Evolutionary conservation across 208 protist species (phyloP), one percentile per base, ranked within the genome.

Genomic region (Leishmania amazonensis): DNA sequence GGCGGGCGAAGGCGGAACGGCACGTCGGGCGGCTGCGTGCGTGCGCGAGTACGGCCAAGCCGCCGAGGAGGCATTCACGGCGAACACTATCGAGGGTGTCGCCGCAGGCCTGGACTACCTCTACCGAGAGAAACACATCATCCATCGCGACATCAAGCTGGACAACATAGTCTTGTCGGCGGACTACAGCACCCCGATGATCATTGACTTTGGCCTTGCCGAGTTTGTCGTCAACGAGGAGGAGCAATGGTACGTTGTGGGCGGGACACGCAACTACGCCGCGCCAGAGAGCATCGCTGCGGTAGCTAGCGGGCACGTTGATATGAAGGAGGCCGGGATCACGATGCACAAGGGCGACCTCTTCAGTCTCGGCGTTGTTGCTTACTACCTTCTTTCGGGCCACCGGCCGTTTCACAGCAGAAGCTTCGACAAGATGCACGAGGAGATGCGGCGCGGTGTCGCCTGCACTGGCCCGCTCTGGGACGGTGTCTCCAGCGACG

Each of bases 191-290:
- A 80, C 74, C 38, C 88, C 85, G 45, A 93, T 94, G 83, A 85
- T 98, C 64, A 96, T 98, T 72, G 95, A 98, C 81, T 96, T 98
- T 84, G 93, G 95, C 19, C 80, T 97, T 75, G 91, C 95, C 1
- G 89, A 96, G 84, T 89, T 89, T 70, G 82, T 88, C 24, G 54
- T 75, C 5, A 49, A 80, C 24, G 79, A 77, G 17, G 78, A 84
- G 19, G 80, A 74, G 9, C 75, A 85, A 31, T 70, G 35, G 71
- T 85, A 91, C 31, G 53, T 84, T 4, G 83, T 90, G 1, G 87
- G 82, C 75, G 94, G 92, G 31, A 93, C 94, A 6, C 71, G 83
- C 62, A 89, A 90, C 53, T 96, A 90, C 83, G 88, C 88, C 5
- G 89, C 93, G n/a, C 93, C 93, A 13, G 93, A 96, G 83, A 93